These are phyloP conservation scores for Lactarius sp. DNA, from an alignment of 768 basidiomycete genomes.

Conservation along the genomic window DNA sequence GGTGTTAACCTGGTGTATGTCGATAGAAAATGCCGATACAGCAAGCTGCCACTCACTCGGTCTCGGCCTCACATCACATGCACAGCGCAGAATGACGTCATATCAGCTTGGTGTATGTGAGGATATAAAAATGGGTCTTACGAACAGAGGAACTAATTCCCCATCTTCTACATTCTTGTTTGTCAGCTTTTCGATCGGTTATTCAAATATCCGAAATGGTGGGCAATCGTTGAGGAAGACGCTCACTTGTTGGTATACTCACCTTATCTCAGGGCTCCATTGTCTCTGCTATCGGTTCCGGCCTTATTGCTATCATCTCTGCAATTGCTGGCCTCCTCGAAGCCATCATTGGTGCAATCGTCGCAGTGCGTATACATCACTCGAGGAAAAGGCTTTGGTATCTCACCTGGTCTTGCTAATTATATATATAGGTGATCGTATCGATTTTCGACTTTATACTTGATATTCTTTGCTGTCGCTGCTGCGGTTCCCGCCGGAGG, in stretches of 20 bases:
- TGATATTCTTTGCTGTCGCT: constrained; percentile 44
- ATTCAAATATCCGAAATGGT: constrained; percentile 4
- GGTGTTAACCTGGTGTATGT: too few relatives aligned
- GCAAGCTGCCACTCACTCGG: too few relatives aligned
- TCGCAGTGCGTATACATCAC: constrained; percentile 41
- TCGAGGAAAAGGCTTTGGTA: too few relatives aligned
- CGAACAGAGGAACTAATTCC: too few relatives aligned
- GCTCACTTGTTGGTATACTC: not conserved
- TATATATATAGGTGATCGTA: constrained; percentile 56
- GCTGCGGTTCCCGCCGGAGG: constrained; percentile 28
- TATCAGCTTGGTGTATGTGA: too few relatives aligned
- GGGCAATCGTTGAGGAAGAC: not conserved
- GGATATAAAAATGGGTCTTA: too few relatives aligned
- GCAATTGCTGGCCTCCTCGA: constrained; percentile 57
- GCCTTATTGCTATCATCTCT: constrained; percentile 53
- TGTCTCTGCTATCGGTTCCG: constrained; percentile 59
- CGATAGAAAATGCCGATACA: too few relatives aligned
- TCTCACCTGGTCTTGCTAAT: not conserved
- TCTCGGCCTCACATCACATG: too few relatives aligned
- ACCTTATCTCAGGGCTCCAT: constrained; percentile 47
- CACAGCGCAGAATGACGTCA: too few relatives aligned
- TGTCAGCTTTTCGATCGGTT: not conserved
- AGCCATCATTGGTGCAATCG: constrained; percentile 55
- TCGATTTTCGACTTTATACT: constrained; percentile 58
- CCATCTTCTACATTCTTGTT: not conserved